Conservation (phyloP, 192 early-diverging fungal genomes). For the Coemansia sp. region DNA sequence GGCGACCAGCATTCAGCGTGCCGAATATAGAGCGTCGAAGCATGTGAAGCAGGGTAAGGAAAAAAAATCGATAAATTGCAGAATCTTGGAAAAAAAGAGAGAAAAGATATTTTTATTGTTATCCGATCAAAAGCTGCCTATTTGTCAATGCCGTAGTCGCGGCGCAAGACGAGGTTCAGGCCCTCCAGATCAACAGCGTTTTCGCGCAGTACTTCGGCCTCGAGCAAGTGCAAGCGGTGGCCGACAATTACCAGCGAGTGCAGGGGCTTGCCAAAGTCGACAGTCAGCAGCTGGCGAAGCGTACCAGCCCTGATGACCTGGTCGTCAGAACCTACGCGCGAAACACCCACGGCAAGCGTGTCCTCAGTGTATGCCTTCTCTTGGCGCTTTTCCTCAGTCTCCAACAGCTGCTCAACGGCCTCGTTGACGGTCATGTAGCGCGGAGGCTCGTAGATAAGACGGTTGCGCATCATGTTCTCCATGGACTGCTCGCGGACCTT, state of each 20-base stretch:
- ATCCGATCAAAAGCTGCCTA: background rate
- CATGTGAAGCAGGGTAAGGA: background rate
- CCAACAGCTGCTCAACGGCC: conserved; percentile 89
- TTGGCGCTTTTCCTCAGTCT: conserved; percentile 79
- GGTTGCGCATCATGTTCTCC: conserved; percentile 92
- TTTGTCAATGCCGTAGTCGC: conserved; percentile 59
- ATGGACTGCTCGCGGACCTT: conserved; percentile 97
- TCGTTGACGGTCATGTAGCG: conserved; percentile 96
- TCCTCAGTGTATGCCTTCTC: conserved; percentile 74
- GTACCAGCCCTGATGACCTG: conserved; percentile 87
- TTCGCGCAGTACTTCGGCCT: conserved; percentile 80
- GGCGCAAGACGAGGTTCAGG: conserved; percentile 66
- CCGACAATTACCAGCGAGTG: conserved; percentile 94
- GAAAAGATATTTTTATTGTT: background rate
- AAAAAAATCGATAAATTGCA: background rate
- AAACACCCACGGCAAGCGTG: conserved; percentile 88
- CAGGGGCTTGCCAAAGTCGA: conserved; percentile 92
- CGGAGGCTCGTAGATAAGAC: conserved; percentile 95
- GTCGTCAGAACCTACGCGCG: conserved; percentile 81
- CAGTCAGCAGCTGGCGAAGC: conserved; percentile 73
- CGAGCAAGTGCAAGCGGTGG: conserved; percentile 85
- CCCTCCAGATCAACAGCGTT: conserved; percentile 68
- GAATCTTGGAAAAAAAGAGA: background rate
- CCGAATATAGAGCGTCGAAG: background rate
- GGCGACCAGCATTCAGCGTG: background rate